phyloP scores from a whole-genome alignment of 1,284 basidiomycete species.

The Irpex rosettiformis region DNA sequence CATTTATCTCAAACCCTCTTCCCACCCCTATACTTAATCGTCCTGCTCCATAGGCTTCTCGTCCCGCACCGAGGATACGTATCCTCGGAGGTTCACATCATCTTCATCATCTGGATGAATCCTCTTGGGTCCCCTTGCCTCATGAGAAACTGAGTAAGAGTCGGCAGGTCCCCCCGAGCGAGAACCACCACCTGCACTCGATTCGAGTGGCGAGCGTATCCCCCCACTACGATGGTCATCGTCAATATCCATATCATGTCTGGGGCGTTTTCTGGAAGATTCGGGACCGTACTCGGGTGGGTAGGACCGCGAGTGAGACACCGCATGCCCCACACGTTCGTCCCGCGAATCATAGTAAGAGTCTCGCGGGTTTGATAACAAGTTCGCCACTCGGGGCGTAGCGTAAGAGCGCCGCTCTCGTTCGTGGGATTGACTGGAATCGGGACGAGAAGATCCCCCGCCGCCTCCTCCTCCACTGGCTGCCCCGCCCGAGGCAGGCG shows the following conservation, averaged over 20 bases:
- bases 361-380: conserved; percentile 21
- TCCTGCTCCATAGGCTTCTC: conserved; percentile 28
- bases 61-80: conserved; percentile 17
- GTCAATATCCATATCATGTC: conserved; percentile 60
- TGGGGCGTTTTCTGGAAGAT: conserved; percentile 50
- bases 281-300: conserved; percentile 11
- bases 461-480: conserved; percentile 13
- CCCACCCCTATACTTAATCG: conserved; percentile 16
- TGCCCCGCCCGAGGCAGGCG: conserved; percentile 11
- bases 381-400: conserved; percentile 19
- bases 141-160: conserved; percentile 16
- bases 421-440: conserved; percentile 24
- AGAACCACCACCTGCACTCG: not conserved
- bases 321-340: conserved; percentile 5
- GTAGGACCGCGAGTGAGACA: conserved; percentile 9
- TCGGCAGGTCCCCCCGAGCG: conserved; percentile 8
- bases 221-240: conserved; percentile 27
- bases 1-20: not conserved
- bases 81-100: conserved; percentile 16
- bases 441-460: conserved; percentile 21
- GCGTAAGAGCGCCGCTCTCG: conserved; percentile 22
- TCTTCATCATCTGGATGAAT: conserved; percentile 40
- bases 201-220: conserved; percentile 5
- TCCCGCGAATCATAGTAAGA: conserved; percentile 6
- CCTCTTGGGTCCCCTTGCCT: conserved; percentile 53